phyloP scores from a whole-genome alignment of 1,284 basidiomycete genomes.

The Trametes sp. region DNA sequence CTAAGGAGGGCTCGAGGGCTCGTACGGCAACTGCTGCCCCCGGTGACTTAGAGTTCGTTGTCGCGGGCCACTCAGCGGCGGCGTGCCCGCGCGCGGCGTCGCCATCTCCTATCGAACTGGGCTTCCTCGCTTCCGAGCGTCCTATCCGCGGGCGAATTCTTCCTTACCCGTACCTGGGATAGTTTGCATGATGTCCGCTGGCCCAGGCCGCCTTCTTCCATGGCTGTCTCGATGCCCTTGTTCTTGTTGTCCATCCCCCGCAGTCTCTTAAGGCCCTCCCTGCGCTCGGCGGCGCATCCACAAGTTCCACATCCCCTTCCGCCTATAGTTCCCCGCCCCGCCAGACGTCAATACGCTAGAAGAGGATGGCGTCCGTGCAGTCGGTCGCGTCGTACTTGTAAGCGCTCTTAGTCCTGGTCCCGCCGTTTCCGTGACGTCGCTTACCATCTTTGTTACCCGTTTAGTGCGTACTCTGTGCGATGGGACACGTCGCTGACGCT shows the following conservation, averaged over 20 bases:
- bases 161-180: background rate
- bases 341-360: too few species aligned
- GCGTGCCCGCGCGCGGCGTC: background rate
- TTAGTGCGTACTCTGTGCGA: conserved; percentile 21
- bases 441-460: background rate
- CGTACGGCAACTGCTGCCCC: background rate
- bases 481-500: conserved; percentile 25
- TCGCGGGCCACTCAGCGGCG: background rate
- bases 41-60: conserved; percentile 7
- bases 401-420: background rate
- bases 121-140: background rate
- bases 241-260: background rate
- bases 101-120: background rate
- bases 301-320: background rate
- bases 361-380: conserved; percentile 1
- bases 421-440: background rate
- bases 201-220: background rate
- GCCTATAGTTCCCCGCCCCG: background rate
- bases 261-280: background rate
- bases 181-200: background rate
- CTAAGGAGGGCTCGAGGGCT: background rate
- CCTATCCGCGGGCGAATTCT: background rate
- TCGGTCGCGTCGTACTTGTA: conserved; percentile 11
- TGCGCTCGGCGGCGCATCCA: background rate
- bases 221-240: background rate